Evolutionary conservation across 1,284 basidiomycete species (phyloP).

Genomic region (Moniliella sp.): DNA sequence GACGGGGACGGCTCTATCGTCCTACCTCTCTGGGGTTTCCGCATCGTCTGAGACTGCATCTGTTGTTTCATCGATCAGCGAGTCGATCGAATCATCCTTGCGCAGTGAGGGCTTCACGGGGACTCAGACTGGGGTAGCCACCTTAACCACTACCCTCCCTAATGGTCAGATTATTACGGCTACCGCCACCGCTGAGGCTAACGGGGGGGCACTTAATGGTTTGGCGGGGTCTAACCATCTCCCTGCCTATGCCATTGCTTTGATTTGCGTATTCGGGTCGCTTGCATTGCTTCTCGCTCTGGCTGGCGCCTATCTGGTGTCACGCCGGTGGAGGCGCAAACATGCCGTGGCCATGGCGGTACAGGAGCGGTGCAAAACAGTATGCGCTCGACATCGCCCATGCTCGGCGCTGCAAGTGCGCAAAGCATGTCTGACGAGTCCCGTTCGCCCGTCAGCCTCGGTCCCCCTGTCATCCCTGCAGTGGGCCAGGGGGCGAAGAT

Average conservation of each 20-base stretch:
- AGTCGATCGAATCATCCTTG: constrained; percentile 10
- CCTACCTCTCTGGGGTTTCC: too few species aligned
- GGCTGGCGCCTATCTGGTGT: constrained; percentile 11
- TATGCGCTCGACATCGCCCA: constrained; percentile 7
- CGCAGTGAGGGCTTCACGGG: constrained; percentile 12
- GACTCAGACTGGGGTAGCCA: constrained; percentile 15
- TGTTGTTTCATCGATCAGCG: constrained; percentile 9
- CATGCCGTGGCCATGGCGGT: constrained; percentile 3
- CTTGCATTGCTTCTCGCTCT: constrained; percentile 12
- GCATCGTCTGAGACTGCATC: too few species aligned
- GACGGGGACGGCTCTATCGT: constrained; percentile 2
- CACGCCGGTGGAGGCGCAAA: constrained; percentile 4
- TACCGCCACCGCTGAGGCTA: constrained; percentile 18
- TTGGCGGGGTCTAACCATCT: constrained; percentile 6
- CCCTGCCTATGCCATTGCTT: constrained; percentile 18
- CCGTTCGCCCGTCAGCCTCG: background rate
- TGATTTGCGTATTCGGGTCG: constrained; percentile 22
- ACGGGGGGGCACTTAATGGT: constrained; percentile 6
- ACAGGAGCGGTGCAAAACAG: constrained; percentile 7
- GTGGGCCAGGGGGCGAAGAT: too few species aligned
- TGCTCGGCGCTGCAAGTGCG: too few species aligned
- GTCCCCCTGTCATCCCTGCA: background rate
- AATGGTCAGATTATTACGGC: constrained; percentile 16
- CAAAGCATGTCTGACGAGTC: background rate
- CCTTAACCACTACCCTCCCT: constrained; percentile 14